Evolutionary conservation across 2,329 filamentous ascomycete genomes (phyloP), one percentile per base, ranked within the genome.

Genomic region (Daldinia sp.): DNA sequence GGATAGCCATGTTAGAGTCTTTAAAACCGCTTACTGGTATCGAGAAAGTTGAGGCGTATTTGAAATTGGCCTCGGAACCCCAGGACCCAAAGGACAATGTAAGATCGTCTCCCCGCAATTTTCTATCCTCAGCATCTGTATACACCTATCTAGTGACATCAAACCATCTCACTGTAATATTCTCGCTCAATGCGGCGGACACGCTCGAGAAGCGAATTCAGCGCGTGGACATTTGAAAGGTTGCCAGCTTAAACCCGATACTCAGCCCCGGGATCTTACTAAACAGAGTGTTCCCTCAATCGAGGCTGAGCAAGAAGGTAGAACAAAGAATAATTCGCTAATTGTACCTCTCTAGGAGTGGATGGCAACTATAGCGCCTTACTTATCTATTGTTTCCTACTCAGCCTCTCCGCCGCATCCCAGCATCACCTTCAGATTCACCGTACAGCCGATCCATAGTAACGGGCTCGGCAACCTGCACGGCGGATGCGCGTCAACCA

Each of bases 401-500:
- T 77, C 78, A 46, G 15, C 78, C 30, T 42, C 73, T 26, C 62
- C 72, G 41, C 76, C 82, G 42, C 79, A 82, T 72, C 81, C 84
- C 39, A 65, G 75, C 58, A 73, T 82, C 58, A 81, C 78, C 35
- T 86, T 88, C 76, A 74, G 79, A 65, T 86, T 84, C 77, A 85
- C 80, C 2, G 83, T 88, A 28, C 82, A 84, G 63, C 77, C 80
- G 0, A 72, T 80, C 3, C 85, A 90, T 79, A 84, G 82, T 77
- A 90, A 90, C 78, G 79, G 82, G 5, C 65, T 85, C 13, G 78
- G 78, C 28, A 90, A 85, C 79, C 79, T 91, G 61, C 88, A 90
- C 74, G 88, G 88, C 60, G 89, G 88, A 18, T 90, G 88, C 69
- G 84, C 88, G 0, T 86, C 91, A 2, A 90, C 90, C 0, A 79